A percentile compares a stretch with the other conserved stretches of the same genome.
phyloP scores from a whole-genome alignment of 306 rosid genomes.

The Hippophae rhamnoides region DNA sequence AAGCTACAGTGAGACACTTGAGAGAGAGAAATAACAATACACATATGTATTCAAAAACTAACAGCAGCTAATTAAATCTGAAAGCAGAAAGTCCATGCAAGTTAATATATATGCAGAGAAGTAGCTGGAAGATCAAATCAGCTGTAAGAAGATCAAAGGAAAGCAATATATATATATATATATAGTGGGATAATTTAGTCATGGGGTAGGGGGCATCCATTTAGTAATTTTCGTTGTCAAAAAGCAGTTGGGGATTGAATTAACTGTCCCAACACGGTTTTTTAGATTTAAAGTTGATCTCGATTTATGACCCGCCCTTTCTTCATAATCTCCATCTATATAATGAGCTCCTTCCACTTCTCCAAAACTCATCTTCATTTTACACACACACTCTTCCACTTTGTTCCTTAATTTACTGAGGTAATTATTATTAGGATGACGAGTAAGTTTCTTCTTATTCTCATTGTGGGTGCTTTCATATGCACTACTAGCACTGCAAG shows the following conservation, averaged over 20 bases:
- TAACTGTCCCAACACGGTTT: conserved; percentile 29
- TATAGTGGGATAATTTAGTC: not conserved
- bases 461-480: conserved; percentile 40
- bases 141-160: not conserved
- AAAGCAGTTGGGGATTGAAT: conserved; percentile 42
- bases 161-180: not conserved
- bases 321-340: conserved; percentile 26
- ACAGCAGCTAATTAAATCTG: too few species aligned
- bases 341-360: conserved; percentile 10
- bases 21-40: not conserved
- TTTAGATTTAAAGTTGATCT: conserved; percentile 36
- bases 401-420: too few species aligned
- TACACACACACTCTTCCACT: not conserved
- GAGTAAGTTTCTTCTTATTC: conserved; percentile 32
- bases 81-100: not conserved
- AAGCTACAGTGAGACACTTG: too few species aligned
- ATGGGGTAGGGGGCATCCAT: conserved; percentile 6
- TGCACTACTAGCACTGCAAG: conserved; percentile 43
- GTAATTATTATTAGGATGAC: conserved; percentile 15
- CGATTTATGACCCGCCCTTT: conserved; percentile 24
- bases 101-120: not conserved
- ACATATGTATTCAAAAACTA: too few species aligned
- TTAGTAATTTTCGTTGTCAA: conserved; percentile 10
- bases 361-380: conserved; percentile 4
- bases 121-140: not conserved